Conservation (phyloP, 768 basidiomycete genomes). For the Russula dissimulans region DNA sequence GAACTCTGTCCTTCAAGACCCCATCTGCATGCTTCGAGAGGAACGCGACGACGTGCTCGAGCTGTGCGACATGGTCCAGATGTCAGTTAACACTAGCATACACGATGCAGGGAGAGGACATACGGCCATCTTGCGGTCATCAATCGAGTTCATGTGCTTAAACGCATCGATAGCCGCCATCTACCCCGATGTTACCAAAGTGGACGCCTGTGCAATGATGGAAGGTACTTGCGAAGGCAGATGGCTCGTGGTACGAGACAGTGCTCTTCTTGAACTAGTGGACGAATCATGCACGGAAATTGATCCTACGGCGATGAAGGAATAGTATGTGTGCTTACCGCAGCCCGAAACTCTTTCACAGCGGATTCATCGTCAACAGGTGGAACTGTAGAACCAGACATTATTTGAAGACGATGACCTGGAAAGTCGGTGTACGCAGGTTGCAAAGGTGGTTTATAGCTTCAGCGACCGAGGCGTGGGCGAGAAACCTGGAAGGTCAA, state of each 20-base stretch:
- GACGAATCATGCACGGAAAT: too few relatives aligned
- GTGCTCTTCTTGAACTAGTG: slow-evolving; percentile 4
- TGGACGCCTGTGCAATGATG: not conserved
- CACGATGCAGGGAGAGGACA: slow-evolving; percentile 20
- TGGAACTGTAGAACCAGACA: not conserved
- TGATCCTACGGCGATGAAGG: too few relatives aligned
- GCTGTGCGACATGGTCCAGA: slow-evolving; percentile 35
- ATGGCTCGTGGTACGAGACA: slow-evolving; percentile 1
- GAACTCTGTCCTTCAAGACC: slow-evolving; percentile 35
- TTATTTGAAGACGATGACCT: not conserved
- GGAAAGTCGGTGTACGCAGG: not conserved
- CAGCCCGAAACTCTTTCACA: slow-evolving; percentile 1
- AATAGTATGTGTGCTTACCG: not conserved
- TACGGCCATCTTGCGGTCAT: slow-evolving; percentile 73
- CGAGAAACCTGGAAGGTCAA: too few relatives aligned
- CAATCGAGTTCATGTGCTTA: slow-evolving; percentile 49
- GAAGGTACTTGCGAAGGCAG: not conserved
- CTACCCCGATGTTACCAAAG: slow-evolving; percentile 27
- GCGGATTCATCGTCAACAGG: not conserved
- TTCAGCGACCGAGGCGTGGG: too few relatives aligned
- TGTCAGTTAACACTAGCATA: not conserved
- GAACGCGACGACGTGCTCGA: slow-evolving; percentile 49
- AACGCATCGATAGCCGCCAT: slow-evolving; percentile 52
- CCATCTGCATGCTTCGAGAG: slow-evolving; percentile 39
- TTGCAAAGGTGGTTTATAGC: too few relatives aligned